Evolutionary conservation across 306 rosid species (phyloP).

Genomic region (Heteromeles arbutifolia): DNA sequence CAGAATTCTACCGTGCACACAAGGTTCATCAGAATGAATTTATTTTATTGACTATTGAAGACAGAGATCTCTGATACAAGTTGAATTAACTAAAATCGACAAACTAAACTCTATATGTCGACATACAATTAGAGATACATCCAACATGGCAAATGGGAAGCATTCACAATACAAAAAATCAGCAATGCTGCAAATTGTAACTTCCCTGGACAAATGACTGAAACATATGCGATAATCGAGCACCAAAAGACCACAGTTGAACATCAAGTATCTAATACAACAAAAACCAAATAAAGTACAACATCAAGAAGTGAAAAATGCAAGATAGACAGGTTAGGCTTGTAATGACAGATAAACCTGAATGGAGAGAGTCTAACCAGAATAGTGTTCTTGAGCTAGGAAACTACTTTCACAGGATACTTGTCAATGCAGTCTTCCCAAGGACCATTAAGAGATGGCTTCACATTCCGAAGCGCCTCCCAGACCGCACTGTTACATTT

Average conservation of each 20-base stretch:
- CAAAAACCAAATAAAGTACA: slow-evolving; percentile 20
- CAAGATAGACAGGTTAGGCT: not conserved
- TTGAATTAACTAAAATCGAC: not conserved
- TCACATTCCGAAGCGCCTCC: slow-evolving; percentile 62
- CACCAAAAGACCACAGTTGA: slow-evolving; percentile 8
- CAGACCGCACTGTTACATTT: slow-evolving; percentile 77
- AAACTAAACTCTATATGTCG: not conserved
- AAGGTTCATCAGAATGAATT: not conserved
- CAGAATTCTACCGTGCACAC: not conserved
- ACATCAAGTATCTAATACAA: slow-evolving; percentile 14
- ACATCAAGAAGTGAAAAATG: not conserved
- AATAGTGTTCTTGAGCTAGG: slow-evolving; percentile 20
- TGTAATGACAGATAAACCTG: slow-evolving; percentile 18
- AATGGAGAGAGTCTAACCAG: slow-evolving; percentile 23
- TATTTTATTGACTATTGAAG: not conserved
- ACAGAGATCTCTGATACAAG: not conserved
- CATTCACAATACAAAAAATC: slow-evolving; percentile 5
- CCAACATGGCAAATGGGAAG: not conserved
- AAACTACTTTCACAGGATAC: slow-evolving; percentile 52
- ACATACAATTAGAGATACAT: not conserved
- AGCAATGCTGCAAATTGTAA: slow-evolving; percentile 14
- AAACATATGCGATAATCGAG: slow-evolving; percentile 3
- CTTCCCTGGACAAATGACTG: slow-evolving; percentile 6
- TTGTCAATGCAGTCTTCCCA: slow-evolving; percentile 69
- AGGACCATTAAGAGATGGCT: slow-evolving; percentile 56